Percentiles rank a stretch among this genome's conserved stretches.
Conservation (phyloP, 2,329 filamentous ascomycete genomes). For the Rhynchosporium agropyri region DNA sequence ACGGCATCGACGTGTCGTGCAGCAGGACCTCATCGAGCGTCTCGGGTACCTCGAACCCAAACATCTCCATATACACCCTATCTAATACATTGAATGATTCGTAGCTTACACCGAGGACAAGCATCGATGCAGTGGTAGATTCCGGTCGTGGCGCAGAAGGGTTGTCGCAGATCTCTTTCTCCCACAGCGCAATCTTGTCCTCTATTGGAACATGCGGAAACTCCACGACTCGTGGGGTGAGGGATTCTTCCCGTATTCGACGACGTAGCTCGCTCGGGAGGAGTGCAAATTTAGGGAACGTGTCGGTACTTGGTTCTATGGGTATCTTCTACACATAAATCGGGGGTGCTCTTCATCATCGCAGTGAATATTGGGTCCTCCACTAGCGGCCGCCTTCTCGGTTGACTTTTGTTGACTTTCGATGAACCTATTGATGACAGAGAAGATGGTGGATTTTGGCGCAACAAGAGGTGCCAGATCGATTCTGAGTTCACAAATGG, state of each 20-base stretch:
- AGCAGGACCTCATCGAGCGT: background rate
- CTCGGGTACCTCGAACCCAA: background rate
- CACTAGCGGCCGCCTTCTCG: conserved; percentile 8
- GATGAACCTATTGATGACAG: background rate
- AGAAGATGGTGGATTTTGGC: too few species aligned
- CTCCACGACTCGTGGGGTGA: conserved; percentile 1
- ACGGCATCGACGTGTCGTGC: background rate
- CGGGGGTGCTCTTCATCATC: too few species aligned
- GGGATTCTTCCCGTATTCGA: conserved; percentile 7
- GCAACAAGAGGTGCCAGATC: too few species aligned
- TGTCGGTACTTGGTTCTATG: background rate
- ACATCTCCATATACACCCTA: background rate
- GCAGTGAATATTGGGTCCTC: too few species aligned
- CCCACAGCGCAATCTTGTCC: background rate
- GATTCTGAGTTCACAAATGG: too few species aligned
- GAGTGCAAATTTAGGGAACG: background rate
- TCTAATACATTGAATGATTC: conserved; percentile 6
- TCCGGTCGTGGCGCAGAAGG: background rate
- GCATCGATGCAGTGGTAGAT: background rate
- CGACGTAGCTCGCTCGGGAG: conserved; percentile 9
- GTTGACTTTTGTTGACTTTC: conserved; percentile 2
- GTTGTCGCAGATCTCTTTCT: conserved; percentile 2
- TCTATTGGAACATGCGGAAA: conserved; percentile 10
- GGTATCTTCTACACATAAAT: too few species aligned
- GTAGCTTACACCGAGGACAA: conserved; percentile 4